These are phyloP conservation scores for Hortiboletus flavorubellus DNA, from an alignment of 768 basidiomycete genomes.

Conservation along the genomic window DNA sequence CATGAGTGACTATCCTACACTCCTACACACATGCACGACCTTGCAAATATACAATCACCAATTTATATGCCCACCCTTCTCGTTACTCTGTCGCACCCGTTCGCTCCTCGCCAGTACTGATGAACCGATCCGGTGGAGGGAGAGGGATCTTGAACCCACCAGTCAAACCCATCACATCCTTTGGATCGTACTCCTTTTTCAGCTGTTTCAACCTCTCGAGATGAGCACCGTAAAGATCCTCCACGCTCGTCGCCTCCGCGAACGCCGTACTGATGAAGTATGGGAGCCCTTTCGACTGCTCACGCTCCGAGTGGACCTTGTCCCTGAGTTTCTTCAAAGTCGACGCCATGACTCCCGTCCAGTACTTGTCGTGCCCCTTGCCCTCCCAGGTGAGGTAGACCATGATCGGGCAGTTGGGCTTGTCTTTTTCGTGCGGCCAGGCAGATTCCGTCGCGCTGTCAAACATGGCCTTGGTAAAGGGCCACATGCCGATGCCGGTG, in stretches of 20 bases:
- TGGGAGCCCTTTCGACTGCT: not conserved
- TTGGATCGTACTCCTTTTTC: conserved; percentile 11
- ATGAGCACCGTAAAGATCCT: conserved; percentile 8
- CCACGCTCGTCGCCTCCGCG: not conserved
- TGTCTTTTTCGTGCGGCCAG: conserved; percentile 11
- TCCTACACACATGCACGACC: not conserved
- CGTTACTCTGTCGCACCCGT: not conserved
- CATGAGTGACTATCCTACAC: not conserved
- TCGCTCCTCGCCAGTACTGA: not conserved
- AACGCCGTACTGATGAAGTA: conserved; percentile 9
- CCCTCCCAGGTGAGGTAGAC: conserved; percentile 15
- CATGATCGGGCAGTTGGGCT: conserved; percentile 13
- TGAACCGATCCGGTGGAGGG: not conserved
- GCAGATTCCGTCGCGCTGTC: conserved; percentile 6
- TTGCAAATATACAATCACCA: not conserved
- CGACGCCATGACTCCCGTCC: conserved; percentile 4
- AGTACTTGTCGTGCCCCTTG: conserved; percentile 5
- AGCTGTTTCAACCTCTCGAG: not conserved
- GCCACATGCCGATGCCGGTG: conserved; percentile 11
- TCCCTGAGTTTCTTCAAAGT: not conserved
- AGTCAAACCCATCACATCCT: conserved; percentile 7
- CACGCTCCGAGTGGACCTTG: not conserved
- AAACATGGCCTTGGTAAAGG: conserved; percentile 15
- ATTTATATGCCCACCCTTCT: not conserved
- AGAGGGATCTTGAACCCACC: conserved; percentile 19